A percentile compares a stretch with the other conserved stretches of the same genome.
phyloP scores from a whole-genome alignment of 129 eudicot genomes.

The Scalesia atractyloides region DNA sequence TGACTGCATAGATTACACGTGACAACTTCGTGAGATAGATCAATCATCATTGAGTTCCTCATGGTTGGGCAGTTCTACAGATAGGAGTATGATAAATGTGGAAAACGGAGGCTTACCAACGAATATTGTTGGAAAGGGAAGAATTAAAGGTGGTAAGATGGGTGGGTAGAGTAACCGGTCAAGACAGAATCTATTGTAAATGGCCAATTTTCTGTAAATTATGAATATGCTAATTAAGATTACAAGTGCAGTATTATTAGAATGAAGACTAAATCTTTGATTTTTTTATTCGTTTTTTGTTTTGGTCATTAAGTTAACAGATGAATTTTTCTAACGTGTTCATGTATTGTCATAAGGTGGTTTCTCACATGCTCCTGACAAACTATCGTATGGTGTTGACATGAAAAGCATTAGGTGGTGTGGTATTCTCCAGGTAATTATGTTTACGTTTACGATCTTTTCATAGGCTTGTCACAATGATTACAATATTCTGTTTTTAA shows the following conservation, averaged over 20 bases:
- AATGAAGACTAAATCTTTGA: background rate
- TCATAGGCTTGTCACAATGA: background rate
- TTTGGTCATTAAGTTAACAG: background rate
- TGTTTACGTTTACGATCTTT: slow-evolving; percentile 12
- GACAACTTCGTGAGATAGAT: background rate
- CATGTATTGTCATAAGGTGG: slow-evolving; percentile 52
- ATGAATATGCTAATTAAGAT: background rate
- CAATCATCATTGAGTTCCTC: background rate
- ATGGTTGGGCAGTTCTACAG: background rate
- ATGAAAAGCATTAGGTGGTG: slow-evolving; percentile 77
- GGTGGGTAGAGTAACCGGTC: background rate
- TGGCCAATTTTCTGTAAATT: background rate
- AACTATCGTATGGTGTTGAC: slow-evolving; percentile 80
- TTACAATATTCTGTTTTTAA: background rate
- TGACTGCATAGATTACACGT: background rate
- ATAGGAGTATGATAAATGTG: background rate
- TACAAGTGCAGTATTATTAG: background rate
- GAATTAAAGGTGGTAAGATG: background rate
- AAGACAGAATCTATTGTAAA: background rate
- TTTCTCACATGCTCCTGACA: slow-evolving; percentile 76
- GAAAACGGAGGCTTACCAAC: background rate
- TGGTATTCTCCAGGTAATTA: slow-evolving; percentile 84
- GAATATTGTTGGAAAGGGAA: background rate
- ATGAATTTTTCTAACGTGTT: slow-evolving; percentile 7
- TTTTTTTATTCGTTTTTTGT: background rate